Conservation (phyloP, 768 basidiomycete species). For the Pleurotus pulmonarius region DNA sequence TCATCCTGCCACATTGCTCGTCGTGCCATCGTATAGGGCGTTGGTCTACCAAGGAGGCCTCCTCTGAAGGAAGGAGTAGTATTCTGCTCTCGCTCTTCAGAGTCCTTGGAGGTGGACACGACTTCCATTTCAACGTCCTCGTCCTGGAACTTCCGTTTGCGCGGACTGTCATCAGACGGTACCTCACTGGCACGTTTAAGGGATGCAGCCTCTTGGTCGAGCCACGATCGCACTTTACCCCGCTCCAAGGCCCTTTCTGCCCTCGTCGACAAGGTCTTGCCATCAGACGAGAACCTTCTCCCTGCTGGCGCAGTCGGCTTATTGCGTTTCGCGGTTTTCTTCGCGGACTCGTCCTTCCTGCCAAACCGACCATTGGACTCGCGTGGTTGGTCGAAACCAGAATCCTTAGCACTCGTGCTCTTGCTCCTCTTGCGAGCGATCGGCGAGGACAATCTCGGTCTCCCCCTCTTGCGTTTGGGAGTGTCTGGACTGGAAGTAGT, state of each 20-base stretch:
- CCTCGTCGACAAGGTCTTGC: constrained; percentile 23
- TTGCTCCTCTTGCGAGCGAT: constrained; percentile 13
- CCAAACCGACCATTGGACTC: constrained; percentile 66
- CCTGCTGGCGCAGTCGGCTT: not conserved
- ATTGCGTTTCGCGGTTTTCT: constrained; percentile 21
- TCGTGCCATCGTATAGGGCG: not conserved
- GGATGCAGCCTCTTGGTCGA: constrained; percentile 15
- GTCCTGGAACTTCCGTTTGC: constrained; percentile 21
- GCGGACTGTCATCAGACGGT: not conserved
- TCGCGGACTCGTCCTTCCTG: constrained; percentile 47
- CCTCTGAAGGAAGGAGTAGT: not conserved
- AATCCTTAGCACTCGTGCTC: constrained; percentile 9
- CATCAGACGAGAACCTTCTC: too few species aligned
- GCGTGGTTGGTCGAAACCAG: constrained; percentile 48
- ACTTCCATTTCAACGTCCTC: constrained; percentile 16
- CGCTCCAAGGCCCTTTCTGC: constrained; percentile 38
- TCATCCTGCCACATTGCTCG: not conserved
- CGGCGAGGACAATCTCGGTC: constrained; percentile 34
- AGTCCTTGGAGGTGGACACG: not conserved
- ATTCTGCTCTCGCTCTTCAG: constrained; percentile 9
- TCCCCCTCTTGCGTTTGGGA: constrained; percentile 37
- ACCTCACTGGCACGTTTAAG: not conserved
- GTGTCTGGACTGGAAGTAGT: constrained; percentile 7
- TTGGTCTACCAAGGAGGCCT: not conserved
- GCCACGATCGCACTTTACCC: constrained; percentile 35